Conservation (phyloP, 2,329 filamentous ascomycete species). For the Penicillium sp. region DNA sequence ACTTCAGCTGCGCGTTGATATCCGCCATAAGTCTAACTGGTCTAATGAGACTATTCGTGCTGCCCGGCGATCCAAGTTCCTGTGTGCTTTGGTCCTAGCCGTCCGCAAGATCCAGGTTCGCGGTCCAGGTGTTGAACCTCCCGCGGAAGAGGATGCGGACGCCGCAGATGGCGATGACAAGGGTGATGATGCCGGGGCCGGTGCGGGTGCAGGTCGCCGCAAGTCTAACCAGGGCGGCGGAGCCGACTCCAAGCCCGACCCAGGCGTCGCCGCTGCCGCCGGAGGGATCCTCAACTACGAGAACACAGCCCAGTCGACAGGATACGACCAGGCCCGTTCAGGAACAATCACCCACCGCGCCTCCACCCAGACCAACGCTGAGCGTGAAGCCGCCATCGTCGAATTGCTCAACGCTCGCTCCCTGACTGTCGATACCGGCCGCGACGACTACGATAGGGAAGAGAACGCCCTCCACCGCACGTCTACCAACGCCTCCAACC, state of each 20-base stretch:
- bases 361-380: conserved; percentile 21
- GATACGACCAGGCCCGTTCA: conserved; percentile 27
- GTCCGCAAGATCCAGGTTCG: conserved; percentile 85
- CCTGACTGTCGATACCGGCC: conserved; percentile 30
- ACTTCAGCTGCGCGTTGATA: conserved; percentile 74
- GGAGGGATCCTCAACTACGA: conserved; percentile 12
- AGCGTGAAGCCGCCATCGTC: conserved; percentile 35
- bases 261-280: conserved; percentile 11
- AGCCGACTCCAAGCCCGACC: conserved; percentile 6
- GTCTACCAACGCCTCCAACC: conserved; percentile 23
- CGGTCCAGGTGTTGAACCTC: conserved; percentile 69
- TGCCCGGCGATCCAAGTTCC: conserved; percentile 86
- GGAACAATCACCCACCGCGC: conserved; percentile 32
- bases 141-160: conserved; percentile 27
- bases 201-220: conserved; percentile 12
- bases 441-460: conserved; percentile 16
- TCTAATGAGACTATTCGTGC: conserved; percentile 80
- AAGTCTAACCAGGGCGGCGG: conserved; percentile 13
- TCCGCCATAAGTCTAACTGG: conserved; percentile 92
- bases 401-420: conserved; percentile 36
- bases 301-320: conserved; percentile 28
- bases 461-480: conserved; percentile 29
- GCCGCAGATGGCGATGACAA: conserved; percentile 62
- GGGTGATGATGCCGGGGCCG: conserved; percentile 60
- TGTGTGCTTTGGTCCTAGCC: conserved; percentile 85